phyloP scores from a whole-genome alignment of 2,329 filamentous ascomycete genomes.

The Albifimbria verrucaria region DNA sequence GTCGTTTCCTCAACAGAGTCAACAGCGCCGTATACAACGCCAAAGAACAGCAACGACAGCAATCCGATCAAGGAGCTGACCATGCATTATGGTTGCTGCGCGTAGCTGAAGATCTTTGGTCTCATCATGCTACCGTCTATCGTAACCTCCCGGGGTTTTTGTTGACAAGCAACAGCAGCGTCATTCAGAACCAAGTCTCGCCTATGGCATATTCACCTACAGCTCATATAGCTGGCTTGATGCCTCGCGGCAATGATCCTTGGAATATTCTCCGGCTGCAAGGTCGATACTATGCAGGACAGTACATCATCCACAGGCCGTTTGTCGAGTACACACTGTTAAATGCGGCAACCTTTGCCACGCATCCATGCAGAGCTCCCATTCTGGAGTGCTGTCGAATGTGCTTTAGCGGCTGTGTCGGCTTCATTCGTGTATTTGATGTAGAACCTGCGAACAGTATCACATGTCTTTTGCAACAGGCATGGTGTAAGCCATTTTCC shows the following conservation, averaged over 20 bases:
- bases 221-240: conserved; percentile 8
- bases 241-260: conserved; percentile 20
- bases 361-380: conserved; percentile 16
- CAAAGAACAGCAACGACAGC: conserved; percentile 19
- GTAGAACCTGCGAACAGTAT: conserved; percentile 19
- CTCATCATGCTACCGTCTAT: conserved; percentile 23
- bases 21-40: conserved; percentile 25
- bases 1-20: conserved; percentile 24
- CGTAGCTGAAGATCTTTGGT: conserved; percentile 21
- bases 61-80: conserved; percentile 8
- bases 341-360: conserved; percentile 18
- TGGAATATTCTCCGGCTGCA: conserved; percentile 26
- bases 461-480: conserved; percentile 24
- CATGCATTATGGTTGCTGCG: conserved; percentile 23
- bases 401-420: conserved; percentile 21
- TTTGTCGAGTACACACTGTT: conserved; percentile 25
- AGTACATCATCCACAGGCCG: conserved; percentile 27
- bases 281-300: conserved; percentile 24
- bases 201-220: conserved; percentile 3
- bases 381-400: conserved; percentile 17
- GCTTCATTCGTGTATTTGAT: conserved; percentile 25
- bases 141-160: conserved; percentile 22
- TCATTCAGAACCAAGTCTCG: background rate
- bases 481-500: conserved; percentile 22
- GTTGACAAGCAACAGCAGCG: conserved; percentile 8